Percentiles rank a stretch among this genome's conserved stretches.
phyloP scores from a whole-genome alignment of 2,329 filamentous ascomycete genomes.

The Colletotrichum plurivorum region DNA sequence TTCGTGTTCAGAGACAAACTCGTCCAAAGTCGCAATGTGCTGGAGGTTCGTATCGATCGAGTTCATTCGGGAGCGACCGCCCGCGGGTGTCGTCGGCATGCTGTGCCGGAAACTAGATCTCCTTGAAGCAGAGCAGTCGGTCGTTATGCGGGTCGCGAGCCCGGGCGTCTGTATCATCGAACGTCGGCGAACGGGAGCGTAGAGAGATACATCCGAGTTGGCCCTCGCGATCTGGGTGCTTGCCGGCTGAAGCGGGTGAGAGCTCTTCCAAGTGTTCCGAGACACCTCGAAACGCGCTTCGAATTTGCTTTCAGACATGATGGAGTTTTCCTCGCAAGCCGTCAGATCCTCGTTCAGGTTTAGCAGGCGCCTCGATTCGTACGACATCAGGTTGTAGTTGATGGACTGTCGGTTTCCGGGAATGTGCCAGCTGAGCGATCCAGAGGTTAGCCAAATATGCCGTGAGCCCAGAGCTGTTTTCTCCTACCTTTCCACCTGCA shows the following conservation, averaged over 20 bases:
- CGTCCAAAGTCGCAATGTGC: background rate
- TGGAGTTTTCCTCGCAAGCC: constrained; percentile 49
- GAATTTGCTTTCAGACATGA: constrained; percentile 52
- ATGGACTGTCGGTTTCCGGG: constrained; percentile 55
- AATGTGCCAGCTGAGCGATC: constrained; percentile 48
- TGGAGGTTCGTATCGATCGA: constrained; percentile 54
- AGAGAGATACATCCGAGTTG: constrained; percentile 64
- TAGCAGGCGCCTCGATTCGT: constrained; percentile 61
- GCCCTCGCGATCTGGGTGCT: constrained; percentile 52
- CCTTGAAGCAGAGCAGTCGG: constrained; percentile 39
- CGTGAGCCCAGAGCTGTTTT: background rate
- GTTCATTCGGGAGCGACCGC: constrained; percentile 52
- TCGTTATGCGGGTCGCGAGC: constrained; percentile 59
- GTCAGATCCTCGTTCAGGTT: constrained; percentile 54
- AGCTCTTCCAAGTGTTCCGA: constrained; percentile 54
- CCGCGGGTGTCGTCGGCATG: constrained; percentile 52
- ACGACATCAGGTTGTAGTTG: constrained; percentile 60
- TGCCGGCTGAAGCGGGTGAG: constrained; percentile 47
- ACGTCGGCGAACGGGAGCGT: constrained; percentile 62
- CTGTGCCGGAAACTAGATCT: constrained; percentile 55
- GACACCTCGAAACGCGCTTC: constrained; percentile 47
- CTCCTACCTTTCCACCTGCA: constrained; percentile 40
- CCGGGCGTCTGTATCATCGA: constrained; percentile 65
- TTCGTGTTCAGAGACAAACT: constrained; percentile 17
- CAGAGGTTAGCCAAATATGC: constrained; percentile 17